Evolutionary conservation across 2,329 filamentous ascomycete species (phyloP).

Genomic region (Exophiala sp.): DNA sequence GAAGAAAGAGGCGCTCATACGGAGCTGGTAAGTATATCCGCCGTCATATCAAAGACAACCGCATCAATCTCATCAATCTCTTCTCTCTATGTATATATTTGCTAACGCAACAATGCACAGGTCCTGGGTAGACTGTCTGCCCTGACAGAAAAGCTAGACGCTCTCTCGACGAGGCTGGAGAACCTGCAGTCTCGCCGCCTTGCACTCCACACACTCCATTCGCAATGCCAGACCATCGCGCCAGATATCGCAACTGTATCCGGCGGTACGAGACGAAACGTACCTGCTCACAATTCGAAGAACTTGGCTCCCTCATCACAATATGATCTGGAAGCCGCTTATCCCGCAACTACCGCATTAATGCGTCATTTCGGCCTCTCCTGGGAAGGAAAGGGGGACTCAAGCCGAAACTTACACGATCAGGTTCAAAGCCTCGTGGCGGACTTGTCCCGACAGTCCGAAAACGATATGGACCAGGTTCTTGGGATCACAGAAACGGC

Average conservation of each 20-base stretch:
- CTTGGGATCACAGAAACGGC: slow-evolving; percentile 3
- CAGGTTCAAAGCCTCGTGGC: not conserved
- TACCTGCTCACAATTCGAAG: not conserved
- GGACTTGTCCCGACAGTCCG: slow-evolving; percentile 1
- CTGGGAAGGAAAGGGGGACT: not conserved
- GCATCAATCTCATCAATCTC: not conserved
- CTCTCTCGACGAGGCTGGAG: slow-evolving; percentile 6
- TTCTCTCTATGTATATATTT: not conserved
- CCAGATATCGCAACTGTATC: not conserved
- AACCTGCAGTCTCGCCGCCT: slow-evolving; percentile 15
- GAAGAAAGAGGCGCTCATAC: not conserved
- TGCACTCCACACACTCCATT: not conserved
- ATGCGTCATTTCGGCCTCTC: slow-evolving; percentile 13
- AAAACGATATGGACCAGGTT: slow-evolving; percentile 2
- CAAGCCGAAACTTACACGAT: not conserved
- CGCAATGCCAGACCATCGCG: not conserved
- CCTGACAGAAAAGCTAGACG: slow-evolving; percentile 10
- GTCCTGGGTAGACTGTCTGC: slow-evolving; percentile 8
- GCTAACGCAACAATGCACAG: not conserved
- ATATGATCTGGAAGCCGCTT: not conserved
- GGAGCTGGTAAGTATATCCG: slow-evolving; percentile 3
- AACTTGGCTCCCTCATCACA: not conserved
- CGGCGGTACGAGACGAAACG: not conserved
- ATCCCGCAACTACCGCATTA: slow-evolving; percentile 6
- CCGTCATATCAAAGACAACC: too few species aligned